Base-by-base conservation (phyloP, 371 early-diverging fungal species). In the Mucor plumbeus region DNA sequence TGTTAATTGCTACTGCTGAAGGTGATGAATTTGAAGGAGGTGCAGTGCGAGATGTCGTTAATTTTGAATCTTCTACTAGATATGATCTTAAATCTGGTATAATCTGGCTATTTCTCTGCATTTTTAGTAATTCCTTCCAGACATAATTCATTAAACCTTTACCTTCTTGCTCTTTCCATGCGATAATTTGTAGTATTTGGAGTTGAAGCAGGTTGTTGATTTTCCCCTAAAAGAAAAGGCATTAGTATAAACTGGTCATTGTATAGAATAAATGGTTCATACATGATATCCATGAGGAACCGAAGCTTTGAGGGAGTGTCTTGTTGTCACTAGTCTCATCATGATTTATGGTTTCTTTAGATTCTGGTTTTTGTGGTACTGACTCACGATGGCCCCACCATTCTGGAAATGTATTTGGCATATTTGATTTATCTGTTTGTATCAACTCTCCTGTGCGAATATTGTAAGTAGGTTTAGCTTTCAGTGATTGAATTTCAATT, bases 381-480 rank as follows among this genome's bases (percentile, higher is more conserved):
- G 48, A 59, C 36, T 72, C 80, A 21, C 66, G 69, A 47, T 76
- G 76, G 36, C 78, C 77, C 78, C 83, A 78, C 80, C 78, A 80
- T 48, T 77, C 73, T 15, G 82, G 80, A 57, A 79, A 77, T 8
- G 82, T 79, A n/a, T 66, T 73, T 0, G 77, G 76, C 43, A 77
- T 65, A 7, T 38, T 73, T 10, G 63, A 47, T 14, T 61, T 50
- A 48, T 73, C 59, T 13, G 63, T 50, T 60, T 57, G 47, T 40
- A 61, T 57, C 11, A 53, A 17, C 33, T 65, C 53, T n/a, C 59
- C 47, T 17, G 56, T 64, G 9, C 58, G 47, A 35, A 47, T 17
- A 31, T 59, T 65, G 59, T 65, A 63, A 2, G 31, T n/a, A 19
- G 63, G 63, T 26, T 53, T 63, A 40, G 15, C 53, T 40, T 50